A percentile compares a stretch with the other conserved stretches of the same genome.
Conservation (phyloP, 352 stramenopile genomes). For the Albugo candida region DNA sequence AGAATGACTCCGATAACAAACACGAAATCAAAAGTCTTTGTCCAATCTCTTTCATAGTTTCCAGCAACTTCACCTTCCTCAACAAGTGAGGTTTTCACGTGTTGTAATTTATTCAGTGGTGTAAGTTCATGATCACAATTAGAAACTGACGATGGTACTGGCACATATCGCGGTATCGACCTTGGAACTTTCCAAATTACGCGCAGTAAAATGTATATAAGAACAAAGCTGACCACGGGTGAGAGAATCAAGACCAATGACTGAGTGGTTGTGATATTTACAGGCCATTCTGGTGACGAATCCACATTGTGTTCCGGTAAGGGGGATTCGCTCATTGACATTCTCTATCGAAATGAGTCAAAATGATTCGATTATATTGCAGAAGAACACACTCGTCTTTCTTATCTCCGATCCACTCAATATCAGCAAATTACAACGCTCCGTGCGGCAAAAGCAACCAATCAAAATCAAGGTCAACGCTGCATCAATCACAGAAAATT, state of each 20-base stretch:
- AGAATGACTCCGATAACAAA: conserved; percentile 50
- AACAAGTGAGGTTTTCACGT: conserved; percentile 29
- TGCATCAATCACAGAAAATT: too few species aligned
- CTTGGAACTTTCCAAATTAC: conserved; percentile 34
- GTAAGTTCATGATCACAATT: conserved; percentile 10
- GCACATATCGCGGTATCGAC: conserved; percentile 16
- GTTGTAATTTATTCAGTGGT: conserved; percentile 16
- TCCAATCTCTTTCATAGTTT: conserved; percentile 29
- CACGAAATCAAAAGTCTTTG: conserved; percentile 34
- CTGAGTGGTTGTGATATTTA: conserved; percentile 1
- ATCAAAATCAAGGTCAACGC: too few species aligned
- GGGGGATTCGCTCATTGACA: too few species aligned
- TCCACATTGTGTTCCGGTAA: neutral
- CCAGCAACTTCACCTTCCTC: conserved; percentile 43
- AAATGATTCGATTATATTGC: too few species aligned
- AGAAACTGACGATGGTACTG: conserved; percentile 6
- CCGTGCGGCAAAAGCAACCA: too few species aligned
- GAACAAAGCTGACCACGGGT: conserved; percentile 21
- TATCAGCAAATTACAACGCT: too few species aligned
- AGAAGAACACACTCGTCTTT: too few species aligned
- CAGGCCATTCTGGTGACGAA: neutral
- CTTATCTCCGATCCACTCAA: too few species aligned
- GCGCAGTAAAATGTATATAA: conserved; percentile 44
- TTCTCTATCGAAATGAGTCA: too few species aligned
- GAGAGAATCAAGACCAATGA: conserved; percentile 17